Percentiles rank a stretch among this genome's conserved stretches.
These are phyloP conservation scores for Turritis glabra DNA, from an alignment of 345 rosid species.

Conservation along the genomic window DNA sequence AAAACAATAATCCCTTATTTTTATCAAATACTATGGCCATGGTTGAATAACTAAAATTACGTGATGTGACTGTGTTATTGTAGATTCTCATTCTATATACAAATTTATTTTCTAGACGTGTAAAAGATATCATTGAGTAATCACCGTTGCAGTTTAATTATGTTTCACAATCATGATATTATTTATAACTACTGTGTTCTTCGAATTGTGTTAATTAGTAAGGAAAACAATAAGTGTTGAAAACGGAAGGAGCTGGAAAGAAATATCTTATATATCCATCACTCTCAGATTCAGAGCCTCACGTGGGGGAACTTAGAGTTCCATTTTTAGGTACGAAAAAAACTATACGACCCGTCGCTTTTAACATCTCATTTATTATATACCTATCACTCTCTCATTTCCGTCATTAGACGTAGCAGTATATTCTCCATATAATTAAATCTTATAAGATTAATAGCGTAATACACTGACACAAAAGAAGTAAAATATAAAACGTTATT, in stretches of 20 bases:
- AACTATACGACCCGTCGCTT: slow-evolving; percentile 21
- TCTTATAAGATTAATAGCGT: background rate
- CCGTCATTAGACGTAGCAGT: too few species aligned
- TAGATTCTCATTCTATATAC: background rate
- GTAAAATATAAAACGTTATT: too few species aligned
- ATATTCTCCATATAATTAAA: too few species aligned
- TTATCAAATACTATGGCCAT: too few species aligned
- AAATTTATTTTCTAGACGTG: background rate
- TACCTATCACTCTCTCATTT: slow-evolving; percentile 7
- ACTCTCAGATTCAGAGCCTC: slow-evolving; percentile 36
- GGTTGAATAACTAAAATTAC: too few species aligned
- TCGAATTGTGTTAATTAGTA: background rate
- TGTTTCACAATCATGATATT: too few species aligned
- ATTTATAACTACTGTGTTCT: background rate
- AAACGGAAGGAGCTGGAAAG: slow-evolving; percentile 7
- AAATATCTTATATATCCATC: background rate
- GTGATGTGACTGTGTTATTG: background rate
- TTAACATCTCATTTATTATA: slow-evolving; percentile 28
- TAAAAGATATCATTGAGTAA: background rate
- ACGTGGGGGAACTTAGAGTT: slow-evolving; percentile 29
- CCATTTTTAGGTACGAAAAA: slow-evolving; percentile 15
- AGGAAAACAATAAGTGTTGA: background rate
- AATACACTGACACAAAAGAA: too few species aligned
- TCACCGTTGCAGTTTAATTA: too few species aligned
- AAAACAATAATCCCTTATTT: too few species aligned